Evolutionary conservation across 345 rosid species (phyloP).

Genomic region (Brassica rapa): DNA sequence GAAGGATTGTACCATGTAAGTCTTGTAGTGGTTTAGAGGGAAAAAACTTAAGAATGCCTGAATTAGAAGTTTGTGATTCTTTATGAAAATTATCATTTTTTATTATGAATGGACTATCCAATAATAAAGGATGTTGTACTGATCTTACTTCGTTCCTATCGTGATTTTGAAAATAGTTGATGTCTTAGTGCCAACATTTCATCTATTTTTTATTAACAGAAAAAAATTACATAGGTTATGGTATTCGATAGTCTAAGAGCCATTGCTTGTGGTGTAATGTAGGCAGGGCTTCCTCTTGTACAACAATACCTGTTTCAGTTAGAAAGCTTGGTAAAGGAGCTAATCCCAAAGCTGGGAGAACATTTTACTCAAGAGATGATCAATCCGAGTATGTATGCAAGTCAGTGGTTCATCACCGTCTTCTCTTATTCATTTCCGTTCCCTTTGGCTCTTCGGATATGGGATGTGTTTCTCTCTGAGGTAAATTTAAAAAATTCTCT

Average conservation of each 20-base stretch:
- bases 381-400: slow-evolving; percentile 98
- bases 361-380: slow-evolving; percentile 88
- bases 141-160: neutral
- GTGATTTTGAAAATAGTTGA: neutral
- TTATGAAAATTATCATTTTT: neutral
- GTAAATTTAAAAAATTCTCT: slow-evolving; percentile 42
- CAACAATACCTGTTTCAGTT: slow-evolving; percentile 90
- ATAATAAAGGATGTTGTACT: neutral
- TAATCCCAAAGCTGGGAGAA: slow-evolving; percentile 87
- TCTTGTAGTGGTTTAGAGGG: neutral
- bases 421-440: slow-evolving; percentile 95
- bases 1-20: slow-evolving; percentile 92
- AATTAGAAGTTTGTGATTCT: neutral
- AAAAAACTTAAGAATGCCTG: neutral
- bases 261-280: slow-evolving; percentile 18
- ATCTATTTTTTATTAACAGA: neutral
- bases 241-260: slow-evolving; percentile 1
- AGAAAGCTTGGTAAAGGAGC: slow-evolving; percentile 74
- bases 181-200: neutral
- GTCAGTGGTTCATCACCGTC: slow-evolving; percentile 97
- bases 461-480: slow-evolving; percentile 97
- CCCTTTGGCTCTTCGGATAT: slow-evolving; percentile 91
- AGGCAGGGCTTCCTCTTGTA: slow-evolving; percentile 97
- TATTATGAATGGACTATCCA: neutral
- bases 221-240: neutral